These are phyloP conservation scores for Antitrichia curtipendula DNA, from an alignment of 225 moss, liverwort and hornwort genomes.

Conservation along the genomic window DNA sequence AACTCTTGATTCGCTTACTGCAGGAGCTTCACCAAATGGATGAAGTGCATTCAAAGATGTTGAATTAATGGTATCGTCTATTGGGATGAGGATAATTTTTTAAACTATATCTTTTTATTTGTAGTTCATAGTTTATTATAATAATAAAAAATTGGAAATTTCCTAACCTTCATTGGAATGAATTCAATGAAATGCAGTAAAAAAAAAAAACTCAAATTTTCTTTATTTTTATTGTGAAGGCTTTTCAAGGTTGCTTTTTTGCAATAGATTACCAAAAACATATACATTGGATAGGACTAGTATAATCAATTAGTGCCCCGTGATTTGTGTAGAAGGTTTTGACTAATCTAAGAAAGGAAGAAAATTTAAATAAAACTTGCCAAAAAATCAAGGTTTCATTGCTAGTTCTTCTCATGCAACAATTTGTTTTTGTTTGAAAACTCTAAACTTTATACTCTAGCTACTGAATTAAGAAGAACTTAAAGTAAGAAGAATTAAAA, in stretches of 20 bases:
- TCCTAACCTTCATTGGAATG: fast-evolving
- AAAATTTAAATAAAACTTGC: neutral
- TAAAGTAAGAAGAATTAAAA: neutral
- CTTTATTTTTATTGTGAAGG: fast-evolving
- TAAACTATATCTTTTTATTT: neutral
- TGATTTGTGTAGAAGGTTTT: neutral
- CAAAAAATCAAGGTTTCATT: neutral
- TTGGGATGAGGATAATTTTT: fast-evolving
- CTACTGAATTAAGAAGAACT: no score
- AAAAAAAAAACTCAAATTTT: neutral
- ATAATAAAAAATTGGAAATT: no score
- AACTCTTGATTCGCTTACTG: neutral
- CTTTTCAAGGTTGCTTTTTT: neutral
- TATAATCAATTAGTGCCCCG: fast-evolving
- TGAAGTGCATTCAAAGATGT: neutral
- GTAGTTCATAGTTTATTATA: neutral
- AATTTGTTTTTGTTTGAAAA: neutral
- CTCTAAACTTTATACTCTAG: neutral
- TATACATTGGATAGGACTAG: neutral
- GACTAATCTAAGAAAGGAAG: fast-evolving
- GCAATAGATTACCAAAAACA: neutral
- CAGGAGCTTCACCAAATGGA: neutral
- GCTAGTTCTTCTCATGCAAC: neutral
- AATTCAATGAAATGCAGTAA: neutral
- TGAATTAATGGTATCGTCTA: neutral